Evolutionary conservation across 139 green algal species (phyloP), one percentile per base, ranked within the genome.

Genomic region (Micromonas pusilla): DNA sequence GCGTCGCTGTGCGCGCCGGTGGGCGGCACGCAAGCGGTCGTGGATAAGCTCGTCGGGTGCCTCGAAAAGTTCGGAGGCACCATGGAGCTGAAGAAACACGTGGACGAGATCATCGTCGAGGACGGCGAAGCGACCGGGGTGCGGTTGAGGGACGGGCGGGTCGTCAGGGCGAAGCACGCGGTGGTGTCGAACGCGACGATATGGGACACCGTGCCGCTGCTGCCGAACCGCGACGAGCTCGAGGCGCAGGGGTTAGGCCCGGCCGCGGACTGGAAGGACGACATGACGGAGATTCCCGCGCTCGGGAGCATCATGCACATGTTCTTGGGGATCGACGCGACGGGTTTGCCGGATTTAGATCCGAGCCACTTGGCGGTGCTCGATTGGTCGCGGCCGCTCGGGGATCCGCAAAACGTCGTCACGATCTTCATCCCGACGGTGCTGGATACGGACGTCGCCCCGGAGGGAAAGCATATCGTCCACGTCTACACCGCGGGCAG

Each of bases 151-250:
- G 34, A 45, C 33, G 77, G 77, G 5, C 34, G 45, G 21, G 37
- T 76, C 25, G 54, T 81, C 2, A 37, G 52, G 19, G 71, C 71
- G 16, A 77, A 65, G n/a, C 33, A 65, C 28, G 71, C 71, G 0
- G 93, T 97, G 33, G 84, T 97, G 19, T 89, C 81, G 79, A 97
- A 97, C 73, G 93, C 93, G 26, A 88, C 80, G 16, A 81, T 92
- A n/a, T 96, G 91, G 91, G 90, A 94, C 78, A 96, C 90, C 2
- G 79, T 79, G 6, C 33, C 82, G 66, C 83, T 93, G 80, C 79
- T 93, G 38, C 71, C 71, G 1, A n/a, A 77, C 37, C 30, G 30
- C 21, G 34, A 70, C 25, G 74, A 38, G 23, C 62, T 66, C 30
- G 63, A 33, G 37, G 60, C 74, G 20, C 52, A 72, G 34, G 33